Base-by-base conservation (phyloP, 2,329 filamentous ascomycete genomes). In the Penicillium sp. region DNA sequence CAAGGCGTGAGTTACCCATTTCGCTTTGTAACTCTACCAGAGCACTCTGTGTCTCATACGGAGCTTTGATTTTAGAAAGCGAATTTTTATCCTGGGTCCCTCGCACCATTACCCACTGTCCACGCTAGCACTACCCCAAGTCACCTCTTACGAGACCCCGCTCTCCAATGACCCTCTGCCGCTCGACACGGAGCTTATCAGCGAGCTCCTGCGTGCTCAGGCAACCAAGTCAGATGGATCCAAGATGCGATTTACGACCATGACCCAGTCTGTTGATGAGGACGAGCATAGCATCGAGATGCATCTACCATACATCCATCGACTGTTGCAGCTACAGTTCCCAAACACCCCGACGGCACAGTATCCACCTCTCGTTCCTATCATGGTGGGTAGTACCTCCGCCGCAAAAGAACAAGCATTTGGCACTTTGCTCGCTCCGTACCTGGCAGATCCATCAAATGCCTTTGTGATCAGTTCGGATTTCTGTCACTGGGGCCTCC, bases 211-310 rank as follows among this genome's bases (percentile, higher is more conserved):
- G 39, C 66, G 64, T 6, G 67, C 67, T 14, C 65, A 71, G 43
- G 67, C 70, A 43, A 65, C 56, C 25, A 71, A 65, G 55, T 63
- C 72, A n/a, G 67, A 71, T 50, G 72, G 72, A 7, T 67, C 71
- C n/a, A 73, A 67, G 7, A 59, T 75, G 51, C 70, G 64, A 49
- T 81, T 81, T 58, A 74, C 73, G 17, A 76, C 69, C 17, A 95
- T 97, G 81, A 86, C 84, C 1, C 77, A 75, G 17, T 70, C 79
- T 4, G 81, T 87, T 5, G 95, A 99, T 70, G 85, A 92, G 62
- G 84, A 85, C 5, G 95, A 99, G 76, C 95, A 99, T 77, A 96
- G 91, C 54, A 84, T 98, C 1, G 95, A 99, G 80, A 96, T 99
- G 90, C 95, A 99, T 68, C 83, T 98, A 8, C 94, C 95, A 0